These are phyloP conservation scores for Penicilliopsis zonata DNA, from an alignment of 495 filamentous ascomycete genomes.

Conservation along the genomic window DNA sequence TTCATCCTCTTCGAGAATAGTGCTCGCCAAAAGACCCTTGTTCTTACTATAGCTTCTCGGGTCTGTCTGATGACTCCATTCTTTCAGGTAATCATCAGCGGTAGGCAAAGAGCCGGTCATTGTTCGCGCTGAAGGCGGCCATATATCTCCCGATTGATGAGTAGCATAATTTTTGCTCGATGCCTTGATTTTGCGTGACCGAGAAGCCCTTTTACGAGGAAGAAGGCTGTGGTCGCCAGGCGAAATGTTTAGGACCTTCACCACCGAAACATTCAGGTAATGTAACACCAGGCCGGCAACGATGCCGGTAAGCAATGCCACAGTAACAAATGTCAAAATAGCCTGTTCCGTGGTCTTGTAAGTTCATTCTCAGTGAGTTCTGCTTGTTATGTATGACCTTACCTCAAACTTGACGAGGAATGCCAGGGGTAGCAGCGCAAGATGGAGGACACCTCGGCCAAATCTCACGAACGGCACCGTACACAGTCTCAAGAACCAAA, in stretches of 20 bases:
- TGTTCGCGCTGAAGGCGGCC: conserved; percentile 9
- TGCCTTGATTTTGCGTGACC: no score
- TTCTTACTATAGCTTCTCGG: conserved; percentile 11
- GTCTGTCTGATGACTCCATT: conserved; percentile 21
- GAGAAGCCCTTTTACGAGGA: background rate
- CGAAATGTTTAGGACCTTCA: background rate
- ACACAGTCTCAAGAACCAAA: background rate
- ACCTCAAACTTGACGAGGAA: conserved; percentile 55
- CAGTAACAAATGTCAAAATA: conserved; percentile 51
- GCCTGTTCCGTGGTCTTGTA: conserved; percentile 27
- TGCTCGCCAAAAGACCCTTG: conserved; percentile 36
- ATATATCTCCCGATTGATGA: conserved; percentile 4
- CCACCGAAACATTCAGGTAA: conserved; percentile 12
- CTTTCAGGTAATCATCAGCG: conserved; percentile 16
- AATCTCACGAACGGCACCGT: conserved; percentile 35
- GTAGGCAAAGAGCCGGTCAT: conserved; percentile 2
- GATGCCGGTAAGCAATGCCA: conserved; percentile 45
- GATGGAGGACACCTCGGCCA: conserved; percentile 19
- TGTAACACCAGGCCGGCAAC: conserved; percentile 37
- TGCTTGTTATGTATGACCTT: conserved; percentile 7
- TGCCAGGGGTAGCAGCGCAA: conserved; percentile 25
- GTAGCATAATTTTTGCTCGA: no score
- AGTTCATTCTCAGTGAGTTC: background rate
- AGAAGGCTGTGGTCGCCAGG: background rate
- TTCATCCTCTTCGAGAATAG: conserved; percentile 58